phyloP scores from a whole-genome alignment of 2,329 filamentous ascomycete genomes.

The Phyllosticta citribraziliensis region DNA sequence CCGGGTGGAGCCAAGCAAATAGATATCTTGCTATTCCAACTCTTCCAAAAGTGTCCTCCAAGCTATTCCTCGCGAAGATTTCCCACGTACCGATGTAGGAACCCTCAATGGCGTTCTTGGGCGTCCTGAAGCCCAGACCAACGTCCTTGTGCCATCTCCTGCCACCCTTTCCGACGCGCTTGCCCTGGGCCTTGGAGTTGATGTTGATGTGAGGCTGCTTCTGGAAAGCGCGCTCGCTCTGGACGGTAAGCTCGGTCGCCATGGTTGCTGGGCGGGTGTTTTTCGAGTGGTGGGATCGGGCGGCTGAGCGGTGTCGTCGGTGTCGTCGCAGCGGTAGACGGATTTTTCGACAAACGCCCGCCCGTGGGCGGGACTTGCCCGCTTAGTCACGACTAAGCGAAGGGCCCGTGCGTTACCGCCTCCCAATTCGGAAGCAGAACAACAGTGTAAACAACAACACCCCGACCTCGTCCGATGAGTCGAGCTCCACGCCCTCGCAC shows the following conservation, averaged over 20 bases:
- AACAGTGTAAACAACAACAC: conserved; percentile 10
- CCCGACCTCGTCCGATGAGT: not conserved
- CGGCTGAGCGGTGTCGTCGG: conserved; percentile 9
- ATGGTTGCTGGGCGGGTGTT: conserved; percentile 26
- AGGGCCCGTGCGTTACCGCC: not conserved
- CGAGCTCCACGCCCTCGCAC: not conserved
- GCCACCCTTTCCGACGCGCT: conserved; percentile 80
- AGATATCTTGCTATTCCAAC: not conserved
- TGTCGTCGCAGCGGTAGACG: conserved; percentile 6
- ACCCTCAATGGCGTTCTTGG: conserved; percentile 97
- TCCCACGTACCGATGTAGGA: conserved; percentile 84
- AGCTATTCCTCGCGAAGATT: not conserved
- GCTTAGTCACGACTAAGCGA: conserved; percentile 7
- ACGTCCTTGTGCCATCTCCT: conserved; percentile 99
- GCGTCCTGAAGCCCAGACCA: conserved; percentile 97
- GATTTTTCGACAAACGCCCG: not conserved
- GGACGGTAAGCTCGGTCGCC: conserved; percentile 53
- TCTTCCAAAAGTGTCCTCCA: not conserved
- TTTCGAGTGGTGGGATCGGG: conserved; percentile 3
- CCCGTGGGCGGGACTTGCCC: not conserved
- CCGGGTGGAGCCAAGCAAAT: not conserved
- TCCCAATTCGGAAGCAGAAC: conserved; percentile 9
- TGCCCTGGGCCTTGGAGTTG: conserved; percentile 85
- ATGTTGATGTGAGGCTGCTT: conserved; percentile 99
- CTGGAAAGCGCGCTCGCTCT: conserved; percentile 99